Evolutionary conservation across 257 asterid species (phyloP).

Genomic region (Capsicum chinense): DNA sequence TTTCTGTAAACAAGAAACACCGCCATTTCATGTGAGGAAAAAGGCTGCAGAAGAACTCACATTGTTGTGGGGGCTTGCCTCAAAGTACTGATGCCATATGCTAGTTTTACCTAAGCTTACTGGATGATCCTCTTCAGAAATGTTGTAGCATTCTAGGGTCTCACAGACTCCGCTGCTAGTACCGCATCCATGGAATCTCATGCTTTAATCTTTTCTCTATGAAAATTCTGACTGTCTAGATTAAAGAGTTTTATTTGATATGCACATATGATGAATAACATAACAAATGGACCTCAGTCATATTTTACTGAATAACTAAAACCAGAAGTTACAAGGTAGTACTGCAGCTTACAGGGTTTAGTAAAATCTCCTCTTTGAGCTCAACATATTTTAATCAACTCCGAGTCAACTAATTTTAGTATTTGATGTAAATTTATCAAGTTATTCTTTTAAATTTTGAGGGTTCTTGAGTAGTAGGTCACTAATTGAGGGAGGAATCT

Average conservation of each 20-base stretch:
- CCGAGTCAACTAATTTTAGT: slow-evolving; percentile 18
- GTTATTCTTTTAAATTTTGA: too few relatives aligned
- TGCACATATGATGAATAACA: neutral
- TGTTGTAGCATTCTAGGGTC: slow-evolving; percentile 31
- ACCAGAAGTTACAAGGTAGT: neutral
- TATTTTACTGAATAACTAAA: neutral
- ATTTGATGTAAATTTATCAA: too few relatives aligned
- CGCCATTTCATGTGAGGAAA: neutral
- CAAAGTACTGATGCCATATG: slow-evolving; percentile 33
- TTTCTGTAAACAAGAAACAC: slow-evolving; percentile 35
- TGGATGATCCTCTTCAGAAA: slow-evolving; percentile 37
- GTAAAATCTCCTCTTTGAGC: slow-evolving; percentile 35
- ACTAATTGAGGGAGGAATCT: too few relatives aligned
- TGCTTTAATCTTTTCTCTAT: slow-evolving; percentile 31
- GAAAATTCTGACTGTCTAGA: slow-evolving; percentile 33
- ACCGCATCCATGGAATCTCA: neutral
- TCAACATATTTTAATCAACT: slow-evolving; percentile 30
- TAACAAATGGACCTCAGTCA: neutral
- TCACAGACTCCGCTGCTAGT: neutral
- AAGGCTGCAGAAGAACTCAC: neutral
- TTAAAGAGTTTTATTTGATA: neutral
- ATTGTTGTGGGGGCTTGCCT: slow-evolving; percentile 18
- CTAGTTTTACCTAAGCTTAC: slow-evolving; percentile 36
- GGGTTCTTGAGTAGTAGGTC: too few relatives aligned
- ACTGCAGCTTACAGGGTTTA: slow-evolving; percentile 31